phyloP scores from a whole-genome alignment of 441 rosid genomes.

The Capsella rubella region DNA sequence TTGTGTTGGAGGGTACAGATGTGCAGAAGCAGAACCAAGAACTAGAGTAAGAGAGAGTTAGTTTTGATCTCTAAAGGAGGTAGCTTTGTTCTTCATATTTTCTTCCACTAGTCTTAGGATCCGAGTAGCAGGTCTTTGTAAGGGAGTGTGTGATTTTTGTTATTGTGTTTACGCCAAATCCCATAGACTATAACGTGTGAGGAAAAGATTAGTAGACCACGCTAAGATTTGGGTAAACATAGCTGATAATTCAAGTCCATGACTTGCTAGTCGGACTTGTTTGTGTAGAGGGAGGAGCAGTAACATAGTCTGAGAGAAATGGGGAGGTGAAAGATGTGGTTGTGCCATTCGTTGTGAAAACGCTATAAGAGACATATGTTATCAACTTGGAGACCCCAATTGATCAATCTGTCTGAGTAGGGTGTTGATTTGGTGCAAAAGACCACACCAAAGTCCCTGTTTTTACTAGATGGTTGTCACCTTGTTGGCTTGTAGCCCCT shows the following conservation, averaged over 20 bases:
- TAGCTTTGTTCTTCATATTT: background rate
- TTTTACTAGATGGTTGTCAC: too few relatives aligned
- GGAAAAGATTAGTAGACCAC: background rate
- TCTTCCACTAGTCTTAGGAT: background rate
- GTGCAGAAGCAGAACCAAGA: constrained; percentile 1
- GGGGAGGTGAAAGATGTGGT: background rate
- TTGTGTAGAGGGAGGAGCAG: background rate
- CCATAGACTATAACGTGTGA: background rate
- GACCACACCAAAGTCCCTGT: background rate
- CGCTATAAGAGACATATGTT: too few relatives aligned
- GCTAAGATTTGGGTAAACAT: background rate
- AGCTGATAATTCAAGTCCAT: background rate
- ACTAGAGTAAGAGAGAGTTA: background rate
- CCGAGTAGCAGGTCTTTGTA: background rate
- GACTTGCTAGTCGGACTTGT: background rate
- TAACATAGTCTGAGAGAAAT: background rate
- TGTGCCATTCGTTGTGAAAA: background rate
- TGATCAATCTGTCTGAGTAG: background rate
- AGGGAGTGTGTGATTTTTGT: background rate
- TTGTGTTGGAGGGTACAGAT: background rate
- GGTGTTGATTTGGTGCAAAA: background rate
- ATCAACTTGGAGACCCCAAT: background rate
- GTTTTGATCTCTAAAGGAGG: background rate
- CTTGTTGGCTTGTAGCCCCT: too few relatives aligned
- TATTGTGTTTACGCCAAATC: background rate